Evolutionary conservation across 2,329 filamentous ascomycete genomes (phyloP).

Genomic region (Ophiostoma ulmi): DNA sequence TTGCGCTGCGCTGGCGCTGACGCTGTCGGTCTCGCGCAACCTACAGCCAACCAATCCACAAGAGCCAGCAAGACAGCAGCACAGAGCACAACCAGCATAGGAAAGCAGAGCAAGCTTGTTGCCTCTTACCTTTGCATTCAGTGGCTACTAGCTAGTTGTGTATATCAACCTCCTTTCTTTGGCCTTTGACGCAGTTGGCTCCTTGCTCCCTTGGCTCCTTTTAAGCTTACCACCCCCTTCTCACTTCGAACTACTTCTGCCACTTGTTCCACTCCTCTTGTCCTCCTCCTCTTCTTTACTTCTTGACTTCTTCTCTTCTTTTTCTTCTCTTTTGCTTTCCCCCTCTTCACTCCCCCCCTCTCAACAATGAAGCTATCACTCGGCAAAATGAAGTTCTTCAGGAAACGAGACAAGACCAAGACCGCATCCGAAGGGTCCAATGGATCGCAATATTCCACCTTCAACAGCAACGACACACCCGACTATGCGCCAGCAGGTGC

Average conservation of each 20-base stretch:
- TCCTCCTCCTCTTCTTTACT: background rate
- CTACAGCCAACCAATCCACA: constrained; percentile 23
- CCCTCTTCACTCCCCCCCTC: background rate
- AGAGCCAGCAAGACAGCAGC: constrained; percentile 9
- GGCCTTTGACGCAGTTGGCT: background rate
- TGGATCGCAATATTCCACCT: constrained; percentile 18
- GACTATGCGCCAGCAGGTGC: background rate
- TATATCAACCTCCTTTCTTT: background rate
- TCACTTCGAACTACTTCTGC: background rate
- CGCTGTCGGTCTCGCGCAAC: constrained; percentile 1
- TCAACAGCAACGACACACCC: constrained; percentile 29
- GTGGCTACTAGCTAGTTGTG: background rate
- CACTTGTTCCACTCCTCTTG: constrained; percentile 1
- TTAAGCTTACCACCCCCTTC: background rate
- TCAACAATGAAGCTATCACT: constrained; percentile 21
- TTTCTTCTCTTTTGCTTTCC: background rate
- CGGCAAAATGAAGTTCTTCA: constrained; percentile 35
- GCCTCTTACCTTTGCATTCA: background rate
- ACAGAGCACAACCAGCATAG: background rate
- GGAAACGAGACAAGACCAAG: constrained; percentile 34
- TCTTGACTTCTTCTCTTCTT: background rate
- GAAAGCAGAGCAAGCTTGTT: background rate
- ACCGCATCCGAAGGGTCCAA: constrained; percentile 19
- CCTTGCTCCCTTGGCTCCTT: constrained; percentile 2
- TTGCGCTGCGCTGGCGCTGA: constrained; percentile 9